These are phyloP conservation scores for Haematococcus lacustris DNA, from an alignment of 139 green algal species.

Conservation along the genomic window DNA sequence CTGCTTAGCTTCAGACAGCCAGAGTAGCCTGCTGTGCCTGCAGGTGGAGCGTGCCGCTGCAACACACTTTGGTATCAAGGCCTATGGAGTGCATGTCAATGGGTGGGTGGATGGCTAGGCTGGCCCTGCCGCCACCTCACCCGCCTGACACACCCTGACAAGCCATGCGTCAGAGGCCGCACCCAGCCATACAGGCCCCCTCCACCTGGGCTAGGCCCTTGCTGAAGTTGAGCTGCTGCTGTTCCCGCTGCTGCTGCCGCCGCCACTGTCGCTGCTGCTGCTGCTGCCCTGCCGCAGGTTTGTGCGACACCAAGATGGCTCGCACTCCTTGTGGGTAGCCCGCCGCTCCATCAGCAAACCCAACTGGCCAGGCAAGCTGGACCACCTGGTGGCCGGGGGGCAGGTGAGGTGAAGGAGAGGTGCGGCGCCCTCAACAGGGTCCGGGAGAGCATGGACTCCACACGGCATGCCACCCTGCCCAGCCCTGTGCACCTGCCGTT, in stretches of 20 bases:
- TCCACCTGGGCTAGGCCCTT: too few species aligned
- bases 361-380: constrained; percentile 82
- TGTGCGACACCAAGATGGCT: constrained; percentile 19
- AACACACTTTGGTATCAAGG: constrained; percentile 80
- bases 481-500: not conserved
- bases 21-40: too few species aligned
- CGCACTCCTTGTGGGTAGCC: constrained; percentile 79
- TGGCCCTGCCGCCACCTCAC: too few species aligned
- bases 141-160: too few species aligned
- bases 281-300: too few species aligned
- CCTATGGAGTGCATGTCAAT: constrained; percentile 89
- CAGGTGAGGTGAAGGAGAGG: constrained; percentile 37
- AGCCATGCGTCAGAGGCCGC: too few species aligned
- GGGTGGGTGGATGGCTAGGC: constrained; percentile 61
- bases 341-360: constrained; percentile 59
- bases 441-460: not conserved
- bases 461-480: not conserved
- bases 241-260: too few species aligned
- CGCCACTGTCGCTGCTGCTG: too few species aligned
- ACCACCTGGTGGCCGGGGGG: constrained; percentile 91
- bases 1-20: too few species aligned
- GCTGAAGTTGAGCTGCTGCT: too few species aligned
- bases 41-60: constrained; percentile 85
- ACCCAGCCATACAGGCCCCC: too few species aligned
- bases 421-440: not conserved